A percentile compares a stretch with the other conserved stretches of the same genome.
These are phyloP conservation scores for Pholiota adiposa DNA, from an alignment of 1,284 basidiomycete genomes.

Conservation along the genomic window DNA sequence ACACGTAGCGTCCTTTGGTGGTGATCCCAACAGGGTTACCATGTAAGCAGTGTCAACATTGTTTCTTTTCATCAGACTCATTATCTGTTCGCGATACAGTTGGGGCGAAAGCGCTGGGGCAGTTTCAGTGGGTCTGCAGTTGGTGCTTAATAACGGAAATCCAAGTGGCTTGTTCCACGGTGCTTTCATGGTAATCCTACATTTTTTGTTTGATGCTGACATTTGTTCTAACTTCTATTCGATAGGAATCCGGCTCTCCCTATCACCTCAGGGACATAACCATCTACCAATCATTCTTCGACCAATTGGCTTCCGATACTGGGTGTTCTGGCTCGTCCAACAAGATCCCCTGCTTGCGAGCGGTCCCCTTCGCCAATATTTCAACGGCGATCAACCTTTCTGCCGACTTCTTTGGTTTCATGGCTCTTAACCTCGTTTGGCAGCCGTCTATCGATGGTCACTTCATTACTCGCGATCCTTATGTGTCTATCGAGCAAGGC, in stretches of 20 bases:
- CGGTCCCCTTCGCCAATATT: conserved; percentile 43
- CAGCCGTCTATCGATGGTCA: conserved; percentile 55
- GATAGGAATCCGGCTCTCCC: conserved; percentile 47
- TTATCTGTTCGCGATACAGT: conserved; percentile 28
- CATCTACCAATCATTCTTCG: conserved; percentile 46
- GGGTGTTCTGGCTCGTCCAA: conserved; percentile 46
- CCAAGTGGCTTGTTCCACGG: conserved; percentile 53
- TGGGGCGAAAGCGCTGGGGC: conserved; percentile 65
- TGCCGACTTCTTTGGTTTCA: conserved; percentile 49
- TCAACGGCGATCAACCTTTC: conserved; percentile 47
- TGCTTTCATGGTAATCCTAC: conserved; percentile 43
- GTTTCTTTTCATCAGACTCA: not conserved
- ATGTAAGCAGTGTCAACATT: conserved; percentile 47
- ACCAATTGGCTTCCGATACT: conserved; percentile 47
- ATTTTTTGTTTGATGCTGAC: not conserved
- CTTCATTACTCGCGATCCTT: conserved; percentile 49
- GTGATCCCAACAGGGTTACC: conserved; percentile 60
- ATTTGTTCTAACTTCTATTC: no score
- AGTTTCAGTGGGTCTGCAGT: conserved; percentile 53
- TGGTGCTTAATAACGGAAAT: conserved; percentile 54
- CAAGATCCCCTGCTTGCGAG: conserved; percentile 53
- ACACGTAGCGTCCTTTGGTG: conserved; percentile 67
- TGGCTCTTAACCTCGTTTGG: conserved; percentile 44
- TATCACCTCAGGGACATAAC: conserved; percentile 48
- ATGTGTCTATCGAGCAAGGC: conserved; percentile 17